Evolutionary conservation across 192 early-diverging fungal species (phyloP), one percentile per base, ranked within the genome.

Genomic region (Helicostylum pulchrum): DNA sequence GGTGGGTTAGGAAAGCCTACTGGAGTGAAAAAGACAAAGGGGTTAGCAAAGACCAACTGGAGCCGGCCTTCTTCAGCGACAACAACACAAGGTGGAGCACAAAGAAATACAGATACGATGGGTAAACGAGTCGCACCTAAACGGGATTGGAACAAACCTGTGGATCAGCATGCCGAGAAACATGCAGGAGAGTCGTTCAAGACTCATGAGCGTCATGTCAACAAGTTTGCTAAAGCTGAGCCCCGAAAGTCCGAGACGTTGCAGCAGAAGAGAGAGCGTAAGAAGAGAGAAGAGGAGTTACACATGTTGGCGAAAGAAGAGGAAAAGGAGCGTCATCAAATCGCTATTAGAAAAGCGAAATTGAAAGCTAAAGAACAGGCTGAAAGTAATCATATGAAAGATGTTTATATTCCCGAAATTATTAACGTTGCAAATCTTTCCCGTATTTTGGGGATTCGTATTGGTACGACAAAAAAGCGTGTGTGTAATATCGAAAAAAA

Each of bases 401-500:
- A 94, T 64, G 78, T 96, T 15, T 80, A 82, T 58, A 76, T 98
- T 51, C 93, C 90, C 1, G 85, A 93, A 7, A 87, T 87, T 12
- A 87, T 96, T 61, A 92, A 83, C 19, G 90, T 96, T 8, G 85
- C 90, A 9, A 89, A 92, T 51, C 67, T 98, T 57, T 87, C 90
- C 11, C 81, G 86, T 61, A 73, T 96, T 17, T 65, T 98, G 20
- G 90, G 88, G 31, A 85, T 93, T 7, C 77, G 81, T 7, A 85
- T 88, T 62, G 81, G 86, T 83, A 68, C 50, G 67, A 32, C 12
- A 34, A 36, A 5, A 23, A 63, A n/a, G 8, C 14, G n/a, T n/a
- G n/a, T n/a, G n/a, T n/a, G n/a, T n/a, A n/a, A n/a, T n/a, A n/a
- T n/a, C n/a, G n/a, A n/a, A n/a, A n/a, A n/a, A n/a, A n/a, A n/a